Base-by-base conservation (phyloP, 1,139 yeast genomes). In the Debaryomyces udenii region DNA sequence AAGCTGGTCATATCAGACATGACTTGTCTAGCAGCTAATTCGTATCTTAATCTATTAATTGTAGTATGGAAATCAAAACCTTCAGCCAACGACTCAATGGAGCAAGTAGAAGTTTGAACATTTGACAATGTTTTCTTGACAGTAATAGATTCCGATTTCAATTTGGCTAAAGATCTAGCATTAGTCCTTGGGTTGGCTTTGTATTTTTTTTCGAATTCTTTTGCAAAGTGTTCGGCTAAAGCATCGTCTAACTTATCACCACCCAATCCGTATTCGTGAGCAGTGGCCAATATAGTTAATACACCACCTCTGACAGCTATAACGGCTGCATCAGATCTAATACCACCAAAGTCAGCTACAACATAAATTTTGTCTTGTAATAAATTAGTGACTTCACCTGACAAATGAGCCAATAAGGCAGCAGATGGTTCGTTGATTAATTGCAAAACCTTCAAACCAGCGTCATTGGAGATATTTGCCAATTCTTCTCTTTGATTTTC, bases 341-440 rank as follows among this genome's bases (percentile, higher is more conserved):
- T 79, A 62, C 97, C 98, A 64, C 99, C 99, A 59, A 93, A 87
- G 67, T 93, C 99, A 39, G 96, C 95, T 53, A 94, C 96, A 41
- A 88, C 94, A 56, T 85, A 89, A 45, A 88, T 72, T 69, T 84
- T 87, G 67, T 93, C 97, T 53, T 81, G 70, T 42, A 65, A 62
- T 52, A 81, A 70, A 52, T 74, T 71, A 55, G 78, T 81, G 42
- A 80, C 84, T 44, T 76, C 75, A 33, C 72, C 64, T 37, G 74
- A 59, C 48, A 82, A 76, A 55, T 85, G 86, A 6, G 98, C 91
- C 53, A 93, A 76, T 49, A 93, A 74, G 38, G 98, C 96, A 49
- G 97, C 88, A 46, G 91, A 77, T 52, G 98, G 97, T 70, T 93
- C 99, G 64, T 86, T 84, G 62, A 93, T 86, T 57, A 88, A 76